Evolutionary conservation across 352 stramenopile genomes (phyloP), one percentile per base, ranked within the genome.

Genomic region (Thraustochytrium sp.): DNA sequence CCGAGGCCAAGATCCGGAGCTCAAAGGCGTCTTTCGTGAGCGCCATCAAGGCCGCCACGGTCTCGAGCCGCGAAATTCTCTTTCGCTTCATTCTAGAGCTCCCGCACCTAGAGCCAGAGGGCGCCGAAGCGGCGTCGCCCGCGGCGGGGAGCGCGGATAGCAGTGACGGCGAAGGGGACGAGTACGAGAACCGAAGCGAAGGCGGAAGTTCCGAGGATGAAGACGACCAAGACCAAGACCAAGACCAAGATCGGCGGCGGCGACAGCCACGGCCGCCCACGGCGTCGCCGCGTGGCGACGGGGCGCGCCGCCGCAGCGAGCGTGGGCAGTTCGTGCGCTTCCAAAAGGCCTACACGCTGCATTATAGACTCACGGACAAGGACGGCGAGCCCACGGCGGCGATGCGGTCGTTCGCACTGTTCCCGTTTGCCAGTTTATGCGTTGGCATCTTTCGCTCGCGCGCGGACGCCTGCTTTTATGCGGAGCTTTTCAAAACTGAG

Each of bases 391-490:
- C 31, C 38, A 2, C 31, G 5, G 68, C 21, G 23, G 31, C 23
- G 21, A 8, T 63, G 46, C 42, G 68, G 4, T 65, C 68, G 16
- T 80, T 80, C 31, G 42, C 68, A 11, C 68, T 48, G 0, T 80
- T 80, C 38, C 68, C 68, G 23, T 80, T 80, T 29, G 11, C 31
- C 16, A 80, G 68, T 26, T 64, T 80, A 3, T 68, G 44, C 68
- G 5, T 21, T 0, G 68, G 68, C 34, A 13, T 80, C 1, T 80
- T 80, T 34, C 68, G 26, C 9, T 40, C 31, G 16, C 34, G 42
- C 21, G 0, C 16, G 53, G 68, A 80, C n/a, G 68, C 68, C 18
- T 63, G n/a, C 26, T 80, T 63, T 51, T 80, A 80, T 2, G 68
- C 46, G 5, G 68, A 72, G 29, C 53, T 80, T 16, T 63, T 63